Conservation (phyloP, 2,329 filamentous ascomycete genomes). For the Apiospora koreana region DNA sequence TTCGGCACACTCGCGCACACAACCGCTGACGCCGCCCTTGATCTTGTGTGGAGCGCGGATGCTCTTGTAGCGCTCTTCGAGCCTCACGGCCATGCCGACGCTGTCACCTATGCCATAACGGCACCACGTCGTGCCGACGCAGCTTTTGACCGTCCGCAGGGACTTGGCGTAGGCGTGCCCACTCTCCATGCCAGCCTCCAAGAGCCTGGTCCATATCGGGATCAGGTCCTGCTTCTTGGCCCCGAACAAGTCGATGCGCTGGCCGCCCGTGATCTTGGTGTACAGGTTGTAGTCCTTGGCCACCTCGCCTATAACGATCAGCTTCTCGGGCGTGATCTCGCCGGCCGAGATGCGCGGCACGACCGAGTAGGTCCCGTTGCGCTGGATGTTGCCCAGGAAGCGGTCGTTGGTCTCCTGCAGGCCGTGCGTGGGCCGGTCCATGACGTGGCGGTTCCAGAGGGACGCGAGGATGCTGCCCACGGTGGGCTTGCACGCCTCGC, state of each 20-base stretch:
- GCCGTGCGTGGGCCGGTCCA: conserved; percentile 69
- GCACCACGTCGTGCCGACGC: conserved; percentile 90
- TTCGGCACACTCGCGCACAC: conserved; percentile 90
- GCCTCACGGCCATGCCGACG: conserved; percentile 83
- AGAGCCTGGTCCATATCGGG: conserved; percentile 77
- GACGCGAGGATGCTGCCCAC: conserved; percentile 80
- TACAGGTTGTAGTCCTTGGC: conserved; percentile 84
- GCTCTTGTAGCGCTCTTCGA: conserved; percentile 91
- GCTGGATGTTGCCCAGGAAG: conserved; percentile 86
- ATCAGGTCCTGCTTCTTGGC: conserved; percentile 84
- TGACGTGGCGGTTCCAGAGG: conserved; percentile 81
- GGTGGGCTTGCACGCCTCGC: conserved; percentile 83
- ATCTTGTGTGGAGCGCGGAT: conserved; percentile 88
- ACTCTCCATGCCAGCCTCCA: conserved; percentile 85
- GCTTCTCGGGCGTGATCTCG: conserved; percentile 84
- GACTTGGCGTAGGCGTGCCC: conserved; percentile 92
- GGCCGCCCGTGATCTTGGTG: conserved; percentile 89
- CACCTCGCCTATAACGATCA: conserved; percentile 81
- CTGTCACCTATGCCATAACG: conserved; percentile 86
- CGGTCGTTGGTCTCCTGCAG: conserved; percentile 90
- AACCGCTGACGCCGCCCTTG: conserved; percentile 87
- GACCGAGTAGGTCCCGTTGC: conserved; percentile 89
- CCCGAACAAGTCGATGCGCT: conserved; percentile 92
- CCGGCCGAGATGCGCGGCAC: conserved; percentile 81
- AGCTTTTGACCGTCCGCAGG: conserved; percentile 86